These are phyloP conservation scores for Paxillus rubicundulus DNA, from an alignment of 768 basidiomycete genomes.

Conservation along the genomic window DNA sequence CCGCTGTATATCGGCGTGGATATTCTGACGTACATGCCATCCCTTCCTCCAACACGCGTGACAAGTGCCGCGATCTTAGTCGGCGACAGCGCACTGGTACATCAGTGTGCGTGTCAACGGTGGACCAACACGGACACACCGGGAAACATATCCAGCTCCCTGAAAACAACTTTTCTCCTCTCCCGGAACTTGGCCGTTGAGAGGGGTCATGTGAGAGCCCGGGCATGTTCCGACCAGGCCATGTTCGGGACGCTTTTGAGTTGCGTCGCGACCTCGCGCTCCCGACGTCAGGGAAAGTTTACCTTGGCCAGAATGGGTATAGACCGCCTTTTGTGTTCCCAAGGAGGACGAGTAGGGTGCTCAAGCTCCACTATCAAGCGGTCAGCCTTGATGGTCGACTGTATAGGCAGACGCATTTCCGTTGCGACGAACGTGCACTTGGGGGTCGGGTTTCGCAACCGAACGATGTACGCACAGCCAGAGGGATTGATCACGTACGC, in stretches of 20 bases:
- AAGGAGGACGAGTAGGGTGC: constrained; percentile 2
- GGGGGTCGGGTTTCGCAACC: background rate
- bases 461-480: background rate
- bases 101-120: constrained; percentile 9
- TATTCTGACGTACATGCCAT: background rate
- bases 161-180: background rate
- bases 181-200: constrained; percentile 12
- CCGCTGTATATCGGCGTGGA: background rate
- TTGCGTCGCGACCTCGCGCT: background rate
- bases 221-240: background rate
- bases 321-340: background rate
- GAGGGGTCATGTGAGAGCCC: background rate
- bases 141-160: background rate
- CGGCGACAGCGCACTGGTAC: background rate
- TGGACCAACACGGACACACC: constrained; percentile 11
- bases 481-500: background rate
- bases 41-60: background rate
- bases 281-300: background rate
- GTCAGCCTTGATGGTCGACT: constrained; percentile 24
- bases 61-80: background rate
- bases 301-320: background rate
- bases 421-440: background rate
- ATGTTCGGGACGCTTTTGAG: background rate
- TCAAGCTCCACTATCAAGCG: background rate
- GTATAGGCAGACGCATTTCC: background rate